These are phyloP conservation scores for Penicillium sp. DNA, from an alignment of 2,329 filamentous ascomycete species.

Conservation along the genomic window DNA sequence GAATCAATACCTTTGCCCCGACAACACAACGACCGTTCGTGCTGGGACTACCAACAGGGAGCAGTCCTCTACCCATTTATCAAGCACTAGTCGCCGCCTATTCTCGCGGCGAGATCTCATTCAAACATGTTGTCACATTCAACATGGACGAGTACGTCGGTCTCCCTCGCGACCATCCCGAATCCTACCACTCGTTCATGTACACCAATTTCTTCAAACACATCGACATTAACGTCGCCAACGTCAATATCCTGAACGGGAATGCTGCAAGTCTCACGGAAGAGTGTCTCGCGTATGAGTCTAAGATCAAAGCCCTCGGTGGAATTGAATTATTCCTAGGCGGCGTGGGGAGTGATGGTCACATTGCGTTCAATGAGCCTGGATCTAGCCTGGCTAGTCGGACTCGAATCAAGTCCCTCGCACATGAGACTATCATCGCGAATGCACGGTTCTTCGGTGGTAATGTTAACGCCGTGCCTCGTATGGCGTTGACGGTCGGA, in stretches of 20 bases:
- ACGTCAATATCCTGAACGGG: background rate
- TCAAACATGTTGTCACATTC: constrained; percentile 4
- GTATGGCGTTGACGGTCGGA: constrained; percentile 3
- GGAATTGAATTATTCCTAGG: constrained; percentile 5
- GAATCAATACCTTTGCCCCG: constrained; percentile 1
- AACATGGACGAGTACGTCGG: constrained; percentile 7
- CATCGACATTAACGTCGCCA: background rate
- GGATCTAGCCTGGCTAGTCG: constrained; percentile 3
- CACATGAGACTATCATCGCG: background rate
- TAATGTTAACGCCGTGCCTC: background rate
- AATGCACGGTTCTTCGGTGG: constrained; percentile 3
- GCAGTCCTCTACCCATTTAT: constrained; percentile 1
- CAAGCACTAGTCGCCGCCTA: constrained; percentile 1
- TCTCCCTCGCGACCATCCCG: constrained; percentile 1
- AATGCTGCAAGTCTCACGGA: background rate
- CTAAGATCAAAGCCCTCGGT: constrained; percentile 2
- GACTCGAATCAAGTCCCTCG: constrained; percentile 5
- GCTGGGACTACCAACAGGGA: background rate
- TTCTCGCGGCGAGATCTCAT: background rate
- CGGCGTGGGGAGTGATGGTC: constrained; percentile 1
- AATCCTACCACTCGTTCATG: constrained; percentile 5
- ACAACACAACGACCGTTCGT: background rate
- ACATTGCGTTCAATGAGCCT: constrained; percentile 6
- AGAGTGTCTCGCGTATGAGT: background rate
- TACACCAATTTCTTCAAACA: constrained; percentile 2